Evolutionary conservation across 106 monocot genomes (phyloP), one percentile per base, ranked within the genome.

Genomic region (Vanilla planifolia): DNA sequence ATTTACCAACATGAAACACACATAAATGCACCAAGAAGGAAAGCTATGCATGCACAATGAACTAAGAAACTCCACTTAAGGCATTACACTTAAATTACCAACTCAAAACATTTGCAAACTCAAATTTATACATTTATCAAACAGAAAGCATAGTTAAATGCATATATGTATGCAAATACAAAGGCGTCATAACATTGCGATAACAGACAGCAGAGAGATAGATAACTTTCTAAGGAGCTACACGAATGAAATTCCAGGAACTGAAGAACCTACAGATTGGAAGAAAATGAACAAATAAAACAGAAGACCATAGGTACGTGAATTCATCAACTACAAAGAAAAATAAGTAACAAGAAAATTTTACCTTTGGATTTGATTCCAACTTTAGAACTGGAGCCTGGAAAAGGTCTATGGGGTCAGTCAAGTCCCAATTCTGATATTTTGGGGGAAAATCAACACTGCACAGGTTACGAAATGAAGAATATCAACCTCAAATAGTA

Each of bases 291-390:
- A 2, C 28, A 4, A 53, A 53, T 16, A 53, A 15, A 15, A 53
- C 15, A 50, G 32, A 53, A 6, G 32, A 0, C 1, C 7, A 53
- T 5, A 53, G 14, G 32, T 14, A 0, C 19, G 44, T 32, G 30
- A 27, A 55, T 55, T 55, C n/a, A 1, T 55, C 33, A 32, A 55
- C 32, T 33, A 55, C 55, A n/a, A n/a, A n/a, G 35, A 17, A 48
- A 61, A 43, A 66, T 39, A 30, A 16, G 20, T 13, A 36, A 25
- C 15, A 39, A 14, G 22, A 62, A 70, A 64, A 65, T 5, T 6
- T 35, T 81, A 85, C 93, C 89, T 94, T 94, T 21, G 93, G 85
- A 51, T 94, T 94, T 37, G 85, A 82, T 82, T 94, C 93, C 15
- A 82, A 80, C 74, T 85, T 89, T 40, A 94, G 16, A 63, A 79